Evolutionary conservation across 2,329 filamentous ascomycete species (phyloP).

Genomic region (Tolypocladium pustulatum): DNA sequence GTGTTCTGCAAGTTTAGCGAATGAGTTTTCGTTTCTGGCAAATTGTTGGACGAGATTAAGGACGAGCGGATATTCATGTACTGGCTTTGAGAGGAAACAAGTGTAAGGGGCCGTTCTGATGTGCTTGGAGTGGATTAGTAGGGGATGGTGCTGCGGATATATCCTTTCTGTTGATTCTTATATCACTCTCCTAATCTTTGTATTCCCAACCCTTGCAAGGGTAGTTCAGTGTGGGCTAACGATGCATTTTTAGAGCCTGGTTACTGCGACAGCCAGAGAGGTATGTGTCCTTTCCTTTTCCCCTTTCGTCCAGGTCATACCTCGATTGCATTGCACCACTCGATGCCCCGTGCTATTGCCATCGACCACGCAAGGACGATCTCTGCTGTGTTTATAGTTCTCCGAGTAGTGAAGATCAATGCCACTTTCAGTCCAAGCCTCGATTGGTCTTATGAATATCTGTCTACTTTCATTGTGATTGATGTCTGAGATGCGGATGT

Average conservation of each 20-base stretch:
- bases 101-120: background rate
- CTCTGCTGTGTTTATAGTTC: background rate
- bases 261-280: conserved; percentile 9
- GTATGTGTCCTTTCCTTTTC: conserved; percentile 9
- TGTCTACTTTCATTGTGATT: background rate
- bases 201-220: background rate
- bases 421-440: background rate
- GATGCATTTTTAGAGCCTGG: conserved; percentile 7
- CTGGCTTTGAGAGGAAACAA: background rate
- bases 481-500: background rate
- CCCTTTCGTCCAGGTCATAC: background rate
- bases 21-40: background rate
- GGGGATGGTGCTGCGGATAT: conserved; percentile 7
- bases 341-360: background rate
- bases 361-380: background rate
- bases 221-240: conserved; percentile 13
- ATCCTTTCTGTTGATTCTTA: conserved; percentile 1
- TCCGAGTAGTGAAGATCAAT: background rate
- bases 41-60: background rate
- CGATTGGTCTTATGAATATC: background rate
- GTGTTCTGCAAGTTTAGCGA: background rate
- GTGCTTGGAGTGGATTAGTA: background rate
- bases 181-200: background rate
- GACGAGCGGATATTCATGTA: background rate
- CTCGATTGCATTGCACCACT: background rate